Percentiles rank a stretch among this genome's conserved stretches.
Conservation (phyloP, 208 protist species). For the Leishmania braziliensis region DNA sequence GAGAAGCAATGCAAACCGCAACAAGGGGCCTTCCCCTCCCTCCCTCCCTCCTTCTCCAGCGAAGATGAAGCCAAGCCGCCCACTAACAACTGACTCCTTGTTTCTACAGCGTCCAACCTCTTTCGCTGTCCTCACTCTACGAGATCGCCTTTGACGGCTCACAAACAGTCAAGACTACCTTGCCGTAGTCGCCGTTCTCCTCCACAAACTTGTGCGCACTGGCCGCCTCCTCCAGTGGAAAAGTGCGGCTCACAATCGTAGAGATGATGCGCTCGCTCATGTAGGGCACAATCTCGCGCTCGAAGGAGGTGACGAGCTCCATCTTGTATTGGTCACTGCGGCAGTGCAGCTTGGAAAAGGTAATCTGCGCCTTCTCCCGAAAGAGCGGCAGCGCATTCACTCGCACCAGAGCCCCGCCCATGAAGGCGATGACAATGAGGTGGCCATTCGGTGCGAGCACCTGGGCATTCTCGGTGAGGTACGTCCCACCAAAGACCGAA, state of each 20-base stretch:
- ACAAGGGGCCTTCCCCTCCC: background rate
- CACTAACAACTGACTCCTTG: background rate
- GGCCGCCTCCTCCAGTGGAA: conserved; percentile 60
- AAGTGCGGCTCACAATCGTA: conserved; percentile 47
- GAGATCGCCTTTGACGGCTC: conserved; percentile 1
- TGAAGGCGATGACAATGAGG: conserved; percentile 69
- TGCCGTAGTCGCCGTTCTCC: conserved; percentile 54
- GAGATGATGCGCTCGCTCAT: conserved; percentile 55
- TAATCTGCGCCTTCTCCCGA: conserved; percentile 49
- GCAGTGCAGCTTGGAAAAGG: conserved; percentile 74
- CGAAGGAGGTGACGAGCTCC: conserved; percentile 54
- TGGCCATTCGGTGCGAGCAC: conserved; percentile 58
- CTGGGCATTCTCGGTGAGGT: conserved; percentile 58
- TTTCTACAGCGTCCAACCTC: background rate
- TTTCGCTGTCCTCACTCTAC: background rate
- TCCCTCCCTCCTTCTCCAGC: background rate
- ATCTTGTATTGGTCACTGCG: conserved; percentile 61
- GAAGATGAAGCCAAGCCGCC: background rate
- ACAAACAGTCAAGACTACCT: conserved; percentile 55
- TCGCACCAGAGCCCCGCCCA: conserved; percentile 57
- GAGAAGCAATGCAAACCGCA: background rate
- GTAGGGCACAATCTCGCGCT: conserved; percentile 61
- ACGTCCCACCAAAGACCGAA: conserved; percentile 79
- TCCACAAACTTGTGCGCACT: conserved; percentile 57
- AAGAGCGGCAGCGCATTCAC: conserved; percentile 61